Evolutionary conservation across 164 flowering plant species (phyloP).

Genomic region (Liriodendron chinense): DNA sequence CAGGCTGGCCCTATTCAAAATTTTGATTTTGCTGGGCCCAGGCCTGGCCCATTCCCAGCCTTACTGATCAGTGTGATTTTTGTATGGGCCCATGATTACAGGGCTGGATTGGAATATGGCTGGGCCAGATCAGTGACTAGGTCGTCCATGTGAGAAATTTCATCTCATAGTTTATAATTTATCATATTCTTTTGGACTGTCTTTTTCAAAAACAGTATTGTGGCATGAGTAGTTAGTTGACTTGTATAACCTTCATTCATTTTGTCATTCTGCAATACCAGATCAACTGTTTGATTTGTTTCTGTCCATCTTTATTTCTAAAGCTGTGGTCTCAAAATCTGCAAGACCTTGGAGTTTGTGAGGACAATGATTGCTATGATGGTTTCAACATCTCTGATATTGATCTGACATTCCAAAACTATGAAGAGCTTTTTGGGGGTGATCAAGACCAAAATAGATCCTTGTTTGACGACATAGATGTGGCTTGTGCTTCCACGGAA

Average conservation of each 20-base stretch:
- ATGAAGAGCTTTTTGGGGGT: conserved; percentile 60
- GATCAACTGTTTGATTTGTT: not conserved
- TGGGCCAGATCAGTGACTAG: too few relatives aligned
- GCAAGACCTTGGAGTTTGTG: conserved; percentile 79
- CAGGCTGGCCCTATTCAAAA: too few relatives aligned
- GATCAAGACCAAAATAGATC: conserved; percentile 42
- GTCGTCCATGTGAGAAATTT: too few relatives aligned
- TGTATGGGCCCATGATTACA: too few relatives aligned
- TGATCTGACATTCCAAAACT: conserved; percentile 62
- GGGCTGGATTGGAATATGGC: too few relatives aligned
- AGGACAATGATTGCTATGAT: conserved; percentile 45
- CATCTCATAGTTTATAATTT: too few relatives aligned
- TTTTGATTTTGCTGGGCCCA: too few relatives aligned
- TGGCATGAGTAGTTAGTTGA: too few relatives aligned
- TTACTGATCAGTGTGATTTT: too few relatives aligned
- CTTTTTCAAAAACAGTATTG: too few relatives aligned
- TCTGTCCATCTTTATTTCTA: conserved; percentile 16
- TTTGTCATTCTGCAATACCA: not conserved
- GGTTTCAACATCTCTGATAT: conserved; percentile 72
- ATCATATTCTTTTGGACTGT: too few relatives aligned
- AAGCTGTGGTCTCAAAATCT: conserved; percentile 77
- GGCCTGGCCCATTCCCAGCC: too few relatives aligned
- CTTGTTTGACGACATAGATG: conserved; percentile 28
- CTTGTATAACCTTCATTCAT: not conserved
- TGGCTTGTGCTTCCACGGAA: conserved; percentile 26